Evolutionary conservation across 306 rosid genomes (phyloP).

Genomic region (Arachis stenosperma): DNA sequence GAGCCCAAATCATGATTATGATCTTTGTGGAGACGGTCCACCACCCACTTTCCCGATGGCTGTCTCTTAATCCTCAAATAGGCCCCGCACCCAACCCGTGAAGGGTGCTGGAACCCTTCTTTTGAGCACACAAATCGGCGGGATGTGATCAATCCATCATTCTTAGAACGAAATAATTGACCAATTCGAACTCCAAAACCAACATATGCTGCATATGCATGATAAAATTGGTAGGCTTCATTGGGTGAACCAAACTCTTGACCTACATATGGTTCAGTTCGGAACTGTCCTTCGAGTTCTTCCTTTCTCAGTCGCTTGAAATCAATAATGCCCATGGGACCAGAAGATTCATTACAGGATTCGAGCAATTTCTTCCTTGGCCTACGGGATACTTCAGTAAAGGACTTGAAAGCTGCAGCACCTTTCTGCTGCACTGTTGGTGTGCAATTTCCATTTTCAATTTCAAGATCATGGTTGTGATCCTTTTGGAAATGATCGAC

Average conservation of each 20-base stretch:
- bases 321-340: conserved; percentile 63
- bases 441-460: conserved; percentile 45
- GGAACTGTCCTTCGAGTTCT: conserved; percentile 55
- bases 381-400: conserved; percentile 48
- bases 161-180: conserved; percentile 91
- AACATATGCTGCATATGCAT: conserved; percentile 66
- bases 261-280: conserved; percentile 68
- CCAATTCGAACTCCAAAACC: conserved; percentile 91
- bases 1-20: conserved; percentile 80
- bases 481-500: conserved; percentile 79
- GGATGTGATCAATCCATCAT: conserved; percentile 78
- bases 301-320: conserved; percentile 65
- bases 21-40: conserved; percentile 80
- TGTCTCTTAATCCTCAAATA: conserved; percentile 89
- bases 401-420: conserved; percentile 43
- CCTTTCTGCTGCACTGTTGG: conserved; percentile 50
- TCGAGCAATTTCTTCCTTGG: conserved; percentile 60
- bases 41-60: conserved; percentile 84
- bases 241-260: conserved; percentile 81
- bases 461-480: conserved; percentile 83
- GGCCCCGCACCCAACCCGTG: conserved; percentile 93
- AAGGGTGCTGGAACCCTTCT: conserved; percentile 97
- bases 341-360: conserved; percentile 51
- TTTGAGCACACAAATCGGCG: conserved; percentile 93
- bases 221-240: conserved; percentile 87